Evolutionary conservation across 2,329 filamentous ascomycete species (phyloP).

Genomic region (Trichophyton schoenleinii): DNA sequence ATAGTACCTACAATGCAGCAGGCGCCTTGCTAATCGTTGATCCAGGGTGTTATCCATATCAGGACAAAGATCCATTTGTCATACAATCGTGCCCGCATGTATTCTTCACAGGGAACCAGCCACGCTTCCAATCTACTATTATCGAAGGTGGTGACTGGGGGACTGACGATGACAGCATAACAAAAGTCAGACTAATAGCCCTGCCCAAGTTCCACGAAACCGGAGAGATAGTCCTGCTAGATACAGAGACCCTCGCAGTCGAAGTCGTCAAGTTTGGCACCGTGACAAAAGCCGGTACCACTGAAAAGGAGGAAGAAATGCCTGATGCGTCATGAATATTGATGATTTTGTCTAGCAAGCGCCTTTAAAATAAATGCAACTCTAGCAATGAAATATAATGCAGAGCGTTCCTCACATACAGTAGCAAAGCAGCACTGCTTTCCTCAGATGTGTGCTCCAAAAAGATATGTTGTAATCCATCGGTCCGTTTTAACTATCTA

Average conservation of each 20-base stretch:
- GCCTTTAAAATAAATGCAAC: not conserved
- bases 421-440: no score
- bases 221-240: slow-evolving; percentile 68
- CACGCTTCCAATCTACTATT: slow-evolving; percentile 58
- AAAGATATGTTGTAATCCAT: no score
- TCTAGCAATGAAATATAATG: not conserved
- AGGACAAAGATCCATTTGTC: slow-evolving; percentile 84
- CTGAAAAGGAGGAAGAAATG: slow-evolving; percentile 3
- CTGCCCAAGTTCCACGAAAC: slow-evolving; percentile 72
- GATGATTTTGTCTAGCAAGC: not conserved
- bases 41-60: slow-evolving; percentile 86
- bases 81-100: slow-evolving; percentile 76
- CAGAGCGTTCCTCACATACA: not conserved
- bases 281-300: not conserved
- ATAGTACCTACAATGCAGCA: not conserved
- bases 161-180: slow-evolving; percentile 24
- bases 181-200: slow-evolving; percentile 61
- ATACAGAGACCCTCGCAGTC: slow-evolving; percentile 71
- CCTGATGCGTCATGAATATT: not conserved
- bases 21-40: not conserved
- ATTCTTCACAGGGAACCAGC: slow-evolving; percentile 80
- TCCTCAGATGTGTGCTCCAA: no score
- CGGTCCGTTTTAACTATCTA: no score
- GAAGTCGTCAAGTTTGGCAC: slow-evolving; percentile 50
- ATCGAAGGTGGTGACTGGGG: slow-evolving; percentile 39